Evolutionary conservation across 208 protist genomes (phyloP).

Genomic region (Leishmania martiniquensis): DNA sequence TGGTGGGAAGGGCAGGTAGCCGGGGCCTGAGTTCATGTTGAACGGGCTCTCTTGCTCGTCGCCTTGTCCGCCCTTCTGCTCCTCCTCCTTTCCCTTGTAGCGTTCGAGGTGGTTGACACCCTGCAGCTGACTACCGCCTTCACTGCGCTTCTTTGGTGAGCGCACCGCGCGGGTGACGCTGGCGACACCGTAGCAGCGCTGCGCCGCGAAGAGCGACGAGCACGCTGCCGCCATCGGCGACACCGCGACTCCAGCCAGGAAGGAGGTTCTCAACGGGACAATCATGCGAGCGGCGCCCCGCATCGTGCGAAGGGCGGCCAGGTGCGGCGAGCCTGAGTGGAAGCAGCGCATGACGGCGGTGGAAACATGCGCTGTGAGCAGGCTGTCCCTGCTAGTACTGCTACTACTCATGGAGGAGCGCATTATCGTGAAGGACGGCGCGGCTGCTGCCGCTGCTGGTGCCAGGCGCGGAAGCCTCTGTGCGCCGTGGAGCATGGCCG

Average conservation of each 20-base stretch:
- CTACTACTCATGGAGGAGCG: background rate
- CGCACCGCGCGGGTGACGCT: background rate
- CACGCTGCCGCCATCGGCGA: background rate
- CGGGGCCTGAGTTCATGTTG: slow-evolving; percentile 43
- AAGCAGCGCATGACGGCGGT: background rate
- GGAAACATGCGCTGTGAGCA: background rate
- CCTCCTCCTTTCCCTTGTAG: slow-evolving; percentile 60
- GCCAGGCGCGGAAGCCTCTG: slow-evolving; percentile 12
- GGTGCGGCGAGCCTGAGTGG: background rate
- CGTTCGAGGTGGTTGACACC: slow-evolving; percentile 50
- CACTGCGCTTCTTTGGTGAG: slow-evolving; percentile 13
- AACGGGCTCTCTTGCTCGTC: slow-evolving; percentile 72
- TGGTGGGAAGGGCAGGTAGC: slow-evolving; percentile 83
- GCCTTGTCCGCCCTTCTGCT: slow-evolving; percentile 36
- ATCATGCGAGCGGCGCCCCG: background rate
- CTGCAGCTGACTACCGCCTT: slow-evolving; percentile 44
- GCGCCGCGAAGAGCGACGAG: background rate
- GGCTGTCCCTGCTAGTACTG: background rate
- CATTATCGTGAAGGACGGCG: background rate
- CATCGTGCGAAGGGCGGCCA: background rate
- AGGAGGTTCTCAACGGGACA: slow-evolving; percentile 8
- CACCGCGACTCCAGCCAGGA: slow-evolving; percentile 5
- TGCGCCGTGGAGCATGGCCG: slow-evolving; percentile 1
- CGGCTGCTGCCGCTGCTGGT: background rate
- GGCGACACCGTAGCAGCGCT: slow-evolving; percentile 16